Conservation (phyloP, 352 stramenopile species). For the Pythium dissimile region DNA sequence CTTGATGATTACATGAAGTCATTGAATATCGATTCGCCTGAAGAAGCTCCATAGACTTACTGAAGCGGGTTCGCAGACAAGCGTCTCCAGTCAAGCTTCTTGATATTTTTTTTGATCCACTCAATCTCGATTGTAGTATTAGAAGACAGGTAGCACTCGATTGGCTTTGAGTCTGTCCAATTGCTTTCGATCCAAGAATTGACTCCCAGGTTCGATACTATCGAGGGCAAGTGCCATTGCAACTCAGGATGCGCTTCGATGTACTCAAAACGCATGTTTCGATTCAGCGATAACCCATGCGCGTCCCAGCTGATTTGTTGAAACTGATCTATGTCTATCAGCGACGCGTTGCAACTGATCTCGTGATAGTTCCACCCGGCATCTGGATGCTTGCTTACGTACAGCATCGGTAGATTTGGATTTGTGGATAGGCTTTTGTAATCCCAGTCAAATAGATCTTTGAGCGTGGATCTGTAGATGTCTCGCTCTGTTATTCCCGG, state of each 20-base stretch:
- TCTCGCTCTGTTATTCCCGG: background rate
- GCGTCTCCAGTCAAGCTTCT: no score
- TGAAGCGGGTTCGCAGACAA: no score
- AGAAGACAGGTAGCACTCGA: no score
- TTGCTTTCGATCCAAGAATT: no score
- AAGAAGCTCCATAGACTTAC: no score
- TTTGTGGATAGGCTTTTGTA: background rate
- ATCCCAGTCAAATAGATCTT: background rate
- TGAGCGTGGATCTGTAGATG: background rate
- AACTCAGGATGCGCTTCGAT: background rate
- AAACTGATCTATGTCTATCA: background rate
- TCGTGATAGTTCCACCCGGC: background rate
- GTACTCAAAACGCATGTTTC: background rate
- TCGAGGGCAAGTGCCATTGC: no score
- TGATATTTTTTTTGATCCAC: no score
- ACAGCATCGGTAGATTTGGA: background rate
- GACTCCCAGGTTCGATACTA: no score
- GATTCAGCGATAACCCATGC: background rate
- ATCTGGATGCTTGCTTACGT: background rate
- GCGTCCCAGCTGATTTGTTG: background rate
- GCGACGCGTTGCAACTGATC: background rate
- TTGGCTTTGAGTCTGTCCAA: no score
- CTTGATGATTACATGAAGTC: no score
- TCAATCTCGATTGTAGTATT: no score
- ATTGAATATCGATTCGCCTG: no score